phyloP scores from a whole-genome alignment of 192 early-diverging fungal genomes.

The Coemansia sp. region DNA sequence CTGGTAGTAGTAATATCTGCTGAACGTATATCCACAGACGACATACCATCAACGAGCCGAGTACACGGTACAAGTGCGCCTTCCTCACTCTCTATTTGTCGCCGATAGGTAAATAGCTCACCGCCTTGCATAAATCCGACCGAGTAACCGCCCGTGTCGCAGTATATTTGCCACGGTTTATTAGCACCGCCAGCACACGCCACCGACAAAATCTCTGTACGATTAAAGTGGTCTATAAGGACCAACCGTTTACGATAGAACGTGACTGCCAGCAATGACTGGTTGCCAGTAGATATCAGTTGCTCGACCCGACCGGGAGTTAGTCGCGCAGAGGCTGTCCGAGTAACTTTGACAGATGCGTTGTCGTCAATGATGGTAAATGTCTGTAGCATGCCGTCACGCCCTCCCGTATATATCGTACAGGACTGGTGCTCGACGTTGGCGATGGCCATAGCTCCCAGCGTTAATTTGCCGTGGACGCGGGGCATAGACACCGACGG shows the following conservation, averaged over 20 bases:
- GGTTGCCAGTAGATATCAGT: slow-evolving; percentile 28
- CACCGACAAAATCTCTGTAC: slow-evolving; percentile 69
- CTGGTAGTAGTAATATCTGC: neutral
- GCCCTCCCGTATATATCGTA: slow-evolving; percentile 22
- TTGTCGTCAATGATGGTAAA: neutral
- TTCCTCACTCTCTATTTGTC: neutral
- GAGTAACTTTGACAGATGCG: neutral
- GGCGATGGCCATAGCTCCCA: slow-evolving; percentile 9
- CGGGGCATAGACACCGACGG: slow-evolving; percentile 3
- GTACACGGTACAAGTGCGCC: neutral
- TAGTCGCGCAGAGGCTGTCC: slow-evolving; percentile 55
- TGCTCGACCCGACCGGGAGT: slow-evolving; percentile 79
- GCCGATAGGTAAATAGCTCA: slow-evolving; percentile 57
- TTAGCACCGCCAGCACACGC: slow-evolving; percentile 76
- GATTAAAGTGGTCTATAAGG: slow-evolving; percentile 66
- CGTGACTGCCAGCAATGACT: slow-evolving; percentile 66
- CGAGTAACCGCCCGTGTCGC: slow-evolving; percentile 30
- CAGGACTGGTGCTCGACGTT: neutral
- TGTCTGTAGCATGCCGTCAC: slow-evolving; percentile 30
- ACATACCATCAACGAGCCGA: slow-evolving; percentile 9
- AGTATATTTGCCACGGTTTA: slow-evolving; percentile 72
- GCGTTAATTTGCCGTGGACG: slow-evolving; percentile 12
- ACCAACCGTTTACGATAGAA: slow-evolving; percentile 78
- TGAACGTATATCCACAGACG: slow-evolving; percentile 30
- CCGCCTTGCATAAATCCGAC: slow-evolving; percentile 51